Evolutionary conservation across 306 rosid species (phyloP), one percentile per base, ranked within the genome.

Genomic region (Quercus dentata): DNA sequence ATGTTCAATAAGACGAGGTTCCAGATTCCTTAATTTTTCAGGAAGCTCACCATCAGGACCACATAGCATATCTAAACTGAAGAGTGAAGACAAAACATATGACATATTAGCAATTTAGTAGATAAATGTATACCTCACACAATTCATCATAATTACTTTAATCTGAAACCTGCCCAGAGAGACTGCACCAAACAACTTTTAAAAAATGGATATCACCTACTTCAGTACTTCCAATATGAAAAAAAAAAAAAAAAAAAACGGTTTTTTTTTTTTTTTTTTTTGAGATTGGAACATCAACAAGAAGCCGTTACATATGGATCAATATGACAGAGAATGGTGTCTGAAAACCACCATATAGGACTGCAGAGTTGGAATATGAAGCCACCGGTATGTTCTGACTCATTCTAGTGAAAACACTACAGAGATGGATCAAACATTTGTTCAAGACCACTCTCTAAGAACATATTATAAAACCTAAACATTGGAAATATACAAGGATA

Each of bases 31-130:
- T 84, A 93, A 77, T 73, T 93, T 95, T 88, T 95, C 99, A n/a
- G 99, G 99, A 86, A 93, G 94, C 87, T 95, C 99, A 8, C 98
- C 98, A 81, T 95, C 97, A 72, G 97, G 99, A 70, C 99, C 99
- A 52, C 90, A 90, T 77, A 95, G 88, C 83, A 91, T 56, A 77
- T 95, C 97, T 94, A 95, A 80, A 87, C 99, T 95, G 83, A 74
- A 86, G 78, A 87, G 98, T 95, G 82, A 74, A 85, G 78, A 71
- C 41, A 85, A 35, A 41, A 76, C 56, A 72, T 69, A 62, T 67
- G 82, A 55, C 72, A 73, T 44, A 76, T 82, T 78, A 80, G 78
- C 72, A 73, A 52, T 74, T 83, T 78, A 80, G 78, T 73, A 78
- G 59, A 69, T 38, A 64, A 80, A 75, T 72, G 49, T 46, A 64